These are phyloP conservation scores for Mucor velutinosus DNA, from an alignment of 371 early-diverging fungal genomes.

Conservation along the genomic window DNA sequence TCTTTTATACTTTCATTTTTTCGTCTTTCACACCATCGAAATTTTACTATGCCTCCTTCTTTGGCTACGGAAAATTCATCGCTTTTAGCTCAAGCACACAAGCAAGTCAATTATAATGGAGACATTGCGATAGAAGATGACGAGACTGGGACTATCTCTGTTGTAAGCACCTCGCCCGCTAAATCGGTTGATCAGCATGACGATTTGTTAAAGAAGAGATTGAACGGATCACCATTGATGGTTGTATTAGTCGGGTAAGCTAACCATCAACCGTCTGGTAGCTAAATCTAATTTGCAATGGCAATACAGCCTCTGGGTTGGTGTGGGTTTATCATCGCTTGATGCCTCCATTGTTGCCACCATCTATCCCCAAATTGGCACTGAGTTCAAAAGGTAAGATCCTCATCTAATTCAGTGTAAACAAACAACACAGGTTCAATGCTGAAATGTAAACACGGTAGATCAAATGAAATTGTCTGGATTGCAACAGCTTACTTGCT, in stretches of 20 bases:
- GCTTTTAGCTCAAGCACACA: not conserved
- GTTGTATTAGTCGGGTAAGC: constrained; percentile 18
- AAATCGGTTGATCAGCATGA: constrained; percentile 5
- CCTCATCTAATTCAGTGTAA: not conserved
- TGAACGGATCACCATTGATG: constrained; percentile 19
- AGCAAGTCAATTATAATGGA: not conserved
- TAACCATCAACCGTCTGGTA: not conserved
- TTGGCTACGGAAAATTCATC: constrained; percentile 10
- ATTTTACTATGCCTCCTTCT: not conserved
- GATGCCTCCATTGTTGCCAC: constrained; percentile 84
- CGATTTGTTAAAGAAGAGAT: constrained; percentile 12
- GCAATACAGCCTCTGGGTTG: constrained; percentile 26
- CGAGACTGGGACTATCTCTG: constrained; percentile 9
- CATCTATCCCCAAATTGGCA: constrained; percentile 74
- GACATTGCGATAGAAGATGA: constrained; percentile 12
- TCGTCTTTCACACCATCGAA: not conserved
- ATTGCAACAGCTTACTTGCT: constrained; percentile 77
- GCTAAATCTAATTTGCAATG: not conserved
- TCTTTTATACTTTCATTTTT: not conserved
- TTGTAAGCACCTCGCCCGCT: constrained; percentile 1
- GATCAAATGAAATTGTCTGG: constrained; percentile 57
- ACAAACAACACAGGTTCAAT: not conserved
- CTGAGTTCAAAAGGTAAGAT: constrained; percentile 64
- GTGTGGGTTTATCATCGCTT: constrained; percentile 71
- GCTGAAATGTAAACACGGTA: not conserved